Evolutionary conservation across 352 stramenopile species (phyloP), one percentile per base, ranked within the genome.

Genomic region (Phytopythium ostracodes): DNA sequence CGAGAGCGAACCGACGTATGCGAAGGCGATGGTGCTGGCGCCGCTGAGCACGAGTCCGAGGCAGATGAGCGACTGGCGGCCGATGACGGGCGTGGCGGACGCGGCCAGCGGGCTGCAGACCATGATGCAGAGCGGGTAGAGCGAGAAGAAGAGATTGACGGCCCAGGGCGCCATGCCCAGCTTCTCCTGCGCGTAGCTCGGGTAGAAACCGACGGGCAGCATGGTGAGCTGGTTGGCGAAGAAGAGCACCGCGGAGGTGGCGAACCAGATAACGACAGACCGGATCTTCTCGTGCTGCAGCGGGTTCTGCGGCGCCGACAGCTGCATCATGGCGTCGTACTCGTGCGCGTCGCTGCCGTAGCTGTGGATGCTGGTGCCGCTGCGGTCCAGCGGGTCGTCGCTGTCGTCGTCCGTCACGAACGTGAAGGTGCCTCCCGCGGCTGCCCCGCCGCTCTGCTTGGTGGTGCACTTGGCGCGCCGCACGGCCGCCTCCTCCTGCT

Each of bases 61-160:
- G 56, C 81, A 91, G 49, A 91, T 76, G 63, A 88, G 68, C n/a
- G 75, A 85, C 59, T 91, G 77, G 0, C 77, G 76, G 18, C 81
- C 81, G 8, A 88, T 54, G 6, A 60, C 61, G 9, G 72, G 72
- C 29, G 74, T 86, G 18, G 75, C 65, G 11, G 66, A 66, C 0
- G 77, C 81, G 14, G 79, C 77, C 31, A 88, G 61, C 8, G 81
- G 81, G 35, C 81, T 89, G 61, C 76, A 84, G 59, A 86, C 35
- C 81, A 91, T 91, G 75, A 89, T 83, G 53, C 79, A 88, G 22
- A 91, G 67, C 46, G 81, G 81, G 60, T 89, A 91, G 33, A 89
- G 64, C 25, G 81, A 77, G 65, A 91, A 91, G 69, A 91, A 87
- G 65, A 87, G 46, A 52, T 77, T 84, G 56, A 91, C 64, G 62